These are phyloP conservation scores for Vanrija pseudolonga DNA, from an alignment of 1,284 basidiomycete species.

Conservation along the genomic window DNA sequence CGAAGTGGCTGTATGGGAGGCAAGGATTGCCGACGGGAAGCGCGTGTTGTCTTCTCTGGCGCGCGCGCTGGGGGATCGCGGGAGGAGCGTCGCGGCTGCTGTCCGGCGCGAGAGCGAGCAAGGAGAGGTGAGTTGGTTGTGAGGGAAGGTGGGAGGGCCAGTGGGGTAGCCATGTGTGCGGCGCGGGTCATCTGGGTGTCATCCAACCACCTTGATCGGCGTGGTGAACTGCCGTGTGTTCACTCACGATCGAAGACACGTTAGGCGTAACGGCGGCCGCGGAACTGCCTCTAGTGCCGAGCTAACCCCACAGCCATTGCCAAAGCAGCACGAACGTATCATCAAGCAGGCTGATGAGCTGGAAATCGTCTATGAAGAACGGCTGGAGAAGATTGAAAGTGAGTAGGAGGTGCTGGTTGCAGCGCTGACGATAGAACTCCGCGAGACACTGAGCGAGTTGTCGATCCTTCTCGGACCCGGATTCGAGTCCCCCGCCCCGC, in stretches of 20 bases:
- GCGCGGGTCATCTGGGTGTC: background rate
- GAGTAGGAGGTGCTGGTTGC: background rate
- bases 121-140: slow-evolving; percentile 21
- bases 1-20: slow-evolving; percentile 42
- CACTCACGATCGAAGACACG: too few species aligned
- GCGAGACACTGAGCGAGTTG: slow-evolving; percentile 23
- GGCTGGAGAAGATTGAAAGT: slow-evolving; percentile 34
- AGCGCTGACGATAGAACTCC: slow-evolving; percentile 11
- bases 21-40: slow-evolving; percentile 29
- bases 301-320: slow-evolving; percentile 21
- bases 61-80: slow-evolving; percentile 37
- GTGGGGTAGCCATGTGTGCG: too few species aligned
- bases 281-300: too few species aligned
- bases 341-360: slow-evolving; percentile 31
- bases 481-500: slow-evolving; percentile 33
- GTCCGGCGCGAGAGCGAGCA: slow-evolving; percentile 31
- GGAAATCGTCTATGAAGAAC: slow-evolving; percentile 33
- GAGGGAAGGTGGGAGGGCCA: background rate
- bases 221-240: too few species aligned
- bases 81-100: slow-evolving; percentile 26
- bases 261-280: too few species aligned
- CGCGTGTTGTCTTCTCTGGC: slow-evolving; percentile 27
- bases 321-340: slow-evolving; percentile 34
- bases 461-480: slow-evolving; percentile 38
- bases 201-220: too few species aligned